A percentile compares a stretch with the other conserved stretches of the same genome.
Conservation (phyloP, 805 yeast genomes). For the Candida stauntonica region DNA sequence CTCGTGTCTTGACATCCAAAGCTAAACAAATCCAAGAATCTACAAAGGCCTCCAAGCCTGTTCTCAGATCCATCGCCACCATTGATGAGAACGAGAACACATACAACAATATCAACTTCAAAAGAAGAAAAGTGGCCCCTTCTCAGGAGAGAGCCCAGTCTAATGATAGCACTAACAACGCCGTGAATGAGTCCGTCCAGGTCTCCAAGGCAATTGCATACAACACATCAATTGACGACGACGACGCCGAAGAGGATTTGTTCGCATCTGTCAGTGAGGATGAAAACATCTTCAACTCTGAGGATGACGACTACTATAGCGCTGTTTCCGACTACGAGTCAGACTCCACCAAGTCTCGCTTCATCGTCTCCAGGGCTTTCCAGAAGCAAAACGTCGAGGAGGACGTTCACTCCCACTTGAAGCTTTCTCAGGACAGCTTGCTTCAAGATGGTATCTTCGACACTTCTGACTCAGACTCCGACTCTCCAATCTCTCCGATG, state of each 20-base stretch:
- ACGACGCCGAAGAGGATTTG: conserved; percentile 20
- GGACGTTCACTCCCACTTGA: conserved; percentile 11
- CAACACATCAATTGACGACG: conserved; percentile 10
- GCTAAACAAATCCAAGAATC: conserved; percentile 26
- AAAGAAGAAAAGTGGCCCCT: conserved; percentile 21
- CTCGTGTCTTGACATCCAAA: conserved; percentile 22
- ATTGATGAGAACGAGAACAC: conserved; percentile 28
- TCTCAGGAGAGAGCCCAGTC: conserved; percentile 4
- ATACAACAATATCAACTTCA: conserved; percentile 26
- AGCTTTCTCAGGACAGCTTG: conserved; percentile 10
- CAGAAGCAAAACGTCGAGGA: conserved; percentile 19
- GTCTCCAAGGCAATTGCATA: background rate
- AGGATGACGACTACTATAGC: conserved; percentile 25
- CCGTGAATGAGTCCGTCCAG: background rate
- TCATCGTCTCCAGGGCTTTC: conserved; percentile 15
- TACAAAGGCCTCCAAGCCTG: conserved; percentile 21
- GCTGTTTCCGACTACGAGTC: conserved; percentile 26
- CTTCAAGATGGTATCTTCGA: conserved; percentile 17
- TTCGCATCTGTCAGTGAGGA: conserved; percentile 17
- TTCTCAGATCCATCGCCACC: conserved; percentile 27
- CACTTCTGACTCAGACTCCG: conserved; percentile 17
- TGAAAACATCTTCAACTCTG: conserved; percentile 25
- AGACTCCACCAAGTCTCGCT: conserved; percentile 13
- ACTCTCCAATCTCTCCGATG: conserved; percentile 14
- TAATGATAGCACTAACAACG: conserved; percentile 3